Conservation (phyloP, 176 grass and related monocot species). For the Paspalum vaginatum region DNA sequence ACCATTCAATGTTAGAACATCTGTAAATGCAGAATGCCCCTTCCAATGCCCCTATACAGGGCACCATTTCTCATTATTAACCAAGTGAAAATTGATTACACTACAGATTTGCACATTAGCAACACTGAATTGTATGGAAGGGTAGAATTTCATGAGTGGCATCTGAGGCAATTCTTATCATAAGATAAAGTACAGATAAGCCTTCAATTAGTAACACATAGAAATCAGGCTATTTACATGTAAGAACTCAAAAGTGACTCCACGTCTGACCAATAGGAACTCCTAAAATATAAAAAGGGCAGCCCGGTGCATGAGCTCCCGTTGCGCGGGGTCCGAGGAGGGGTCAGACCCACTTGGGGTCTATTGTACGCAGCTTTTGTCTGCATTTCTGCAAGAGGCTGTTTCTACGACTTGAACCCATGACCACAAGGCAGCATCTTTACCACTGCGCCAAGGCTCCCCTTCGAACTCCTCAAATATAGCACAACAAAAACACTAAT, state of each 20-base stretch:
- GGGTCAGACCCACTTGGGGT: no score
- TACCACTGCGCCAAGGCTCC: no score
- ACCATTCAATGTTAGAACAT: neutral
- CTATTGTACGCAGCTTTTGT: no score
- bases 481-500: constrained; percentile 2
- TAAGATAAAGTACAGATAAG: neutral
- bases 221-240: neutral
- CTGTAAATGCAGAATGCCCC: neutral
- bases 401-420: no score
- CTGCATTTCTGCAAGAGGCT: no score
- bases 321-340: no score
- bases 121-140: neutral
- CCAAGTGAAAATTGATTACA: neutral
- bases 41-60: neutral
- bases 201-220: neutral
- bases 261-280: neutral
- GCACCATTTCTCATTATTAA: constrained; percentile 19
- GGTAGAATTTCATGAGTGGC: neutral
- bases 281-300: constrained; percentile 2
- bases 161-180: constrained; percentile 1
- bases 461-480: neutral
- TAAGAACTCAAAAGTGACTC: neutral
- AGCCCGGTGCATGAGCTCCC: no score
- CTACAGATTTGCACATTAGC: neutral
- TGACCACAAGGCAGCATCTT: no score